Evolutionary conservation across 2,329 filamentous ascomycete genomes (phyloP), one percentile per base, ranked within the genome.

Genomic region (Kalaharituber pfeilii): DNA sequence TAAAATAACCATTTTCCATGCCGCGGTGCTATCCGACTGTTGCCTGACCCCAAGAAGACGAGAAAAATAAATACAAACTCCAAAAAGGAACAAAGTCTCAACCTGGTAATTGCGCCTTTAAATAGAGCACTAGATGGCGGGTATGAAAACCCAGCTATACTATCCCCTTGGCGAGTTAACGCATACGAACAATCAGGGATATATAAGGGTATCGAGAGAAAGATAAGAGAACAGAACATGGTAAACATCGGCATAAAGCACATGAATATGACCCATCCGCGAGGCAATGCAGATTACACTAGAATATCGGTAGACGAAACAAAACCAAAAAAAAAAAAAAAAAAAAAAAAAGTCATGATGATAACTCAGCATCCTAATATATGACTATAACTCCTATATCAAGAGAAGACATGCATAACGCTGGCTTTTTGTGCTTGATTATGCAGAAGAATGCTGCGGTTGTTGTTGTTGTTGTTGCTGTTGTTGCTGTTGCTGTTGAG

Each of bases 401-500:
- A 36, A 50, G 15, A 50, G 24, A 50, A 50, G 47, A 28, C 15
- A 27, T 28, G 22, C 42, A 47, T 13, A 47, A 47, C 20, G 8
- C 11, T 9, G 11, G 22, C 24, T 13, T 47, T 13, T 47, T 47
- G 8, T 11, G 24, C 22, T 25, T 26, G 13, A 28, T 30, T 7
- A 28, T 18, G n/a, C 5, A 20, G 47, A 50, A 15, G 47, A 50
- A 29, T 50, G 47, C 7, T 50, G 47, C 27, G 59, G 58, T 24
- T n/a, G n/a, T n/a, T n/a, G n/a, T n/a, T n/a, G n/a, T n/a, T n/a
- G n/a, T n/a, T n/a, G n/a, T n/a, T n/a, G n/a, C n/a, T n/a, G n/a
- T n/a, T n/a, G n/a, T n/a, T 33, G 44, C 49, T 55, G 51, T 45
- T 60, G 59, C 53, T 60, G 56, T 30, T 60, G 58, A 50, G 58